Evolutionary conservation across 352 stramenopile species (phyloP), one percentile per base, ranked within the genome.

Genomic region (Phytophthora uliginosa): DNA sequence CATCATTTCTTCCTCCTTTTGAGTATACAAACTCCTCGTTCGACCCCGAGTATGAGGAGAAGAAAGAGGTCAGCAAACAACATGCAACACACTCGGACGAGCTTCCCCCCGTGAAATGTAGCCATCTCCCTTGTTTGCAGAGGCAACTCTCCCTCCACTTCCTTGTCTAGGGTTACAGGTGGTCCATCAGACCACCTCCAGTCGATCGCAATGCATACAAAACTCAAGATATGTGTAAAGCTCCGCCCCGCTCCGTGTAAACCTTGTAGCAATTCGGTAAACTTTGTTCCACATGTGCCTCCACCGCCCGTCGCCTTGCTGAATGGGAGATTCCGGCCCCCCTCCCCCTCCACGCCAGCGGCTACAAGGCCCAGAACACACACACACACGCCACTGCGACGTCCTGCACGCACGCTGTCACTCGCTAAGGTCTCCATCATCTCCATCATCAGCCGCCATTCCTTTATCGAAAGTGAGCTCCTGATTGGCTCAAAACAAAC

Each of bases 61-160:
- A 78, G 80, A 91, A 93, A 93, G 85, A 78, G 83, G 83, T 87
- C 75, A 89, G 71, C 66, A 93, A 93, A 90, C 62, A 92, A 84
- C 81, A 77, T 48, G 18, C 59, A 84, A 82, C 78, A 79, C 72
- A 63, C 73, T 64, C 58, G 55, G 40, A 59, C 53, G 61, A 63
- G 38, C 51, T 67, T 12, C 55, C 56, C 57, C 66, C 64, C 57
- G 40, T 58, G 36, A 55, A 59, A 42, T n/a, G 26, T 51, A 47
- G 34, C n/a, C 51, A 31, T 59, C 48, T 24, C 47, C 15, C 56
- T 45, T 33, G 34, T 48, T 73, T 45, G 24, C 58, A 64, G 38
- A 62, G 59, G 59, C 0, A 20, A 61, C 47, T 22, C 40, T 48
- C 40, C 63, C 64, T 63, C 53, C 36, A 54, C 22, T 51, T 38